Evolutionary conservation across 495 filamentous ascomycete species (phyloP).

Genomic region (Penicillium cataractarum): DNA sequence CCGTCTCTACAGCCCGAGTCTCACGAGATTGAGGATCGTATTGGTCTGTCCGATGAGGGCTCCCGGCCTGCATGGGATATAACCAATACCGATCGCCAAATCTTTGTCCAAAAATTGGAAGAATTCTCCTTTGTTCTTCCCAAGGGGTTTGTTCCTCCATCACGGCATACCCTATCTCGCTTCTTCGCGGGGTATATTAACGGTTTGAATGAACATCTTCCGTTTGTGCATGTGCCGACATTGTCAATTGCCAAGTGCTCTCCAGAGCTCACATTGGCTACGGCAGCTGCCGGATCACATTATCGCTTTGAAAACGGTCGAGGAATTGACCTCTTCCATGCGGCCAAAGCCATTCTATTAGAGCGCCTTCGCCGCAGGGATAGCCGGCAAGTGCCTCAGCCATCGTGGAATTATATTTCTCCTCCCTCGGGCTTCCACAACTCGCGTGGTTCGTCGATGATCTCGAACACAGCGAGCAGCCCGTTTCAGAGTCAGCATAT

Average conservation of each 20-base stretch:
- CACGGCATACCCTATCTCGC: conserved; percentile 49
- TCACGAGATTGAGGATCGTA: conserved; percentile 58
- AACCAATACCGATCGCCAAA: conserved; percentile 62
- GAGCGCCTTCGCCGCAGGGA: conserved; percentile 52
- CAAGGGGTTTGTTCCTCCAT: conserved; percentile 63
- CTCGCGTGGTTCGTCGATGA: conserved; percentile 46
- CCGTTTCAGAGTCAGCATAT: conserved; percentile 44
- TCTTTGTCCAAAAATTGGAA: conserved; percentile 64
- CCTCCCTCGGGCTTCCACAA: conserved; percentile 42
- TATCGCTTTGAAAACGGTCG: conserved; percentile 68
- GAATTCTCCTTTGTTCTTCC: conserved; percentile 71
- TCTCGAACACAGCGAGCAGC: conserved; percentile 44
- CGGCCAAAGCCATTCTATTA: conserved; percentile 52
- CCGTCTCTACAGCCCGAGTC: conserved; percentile 69
- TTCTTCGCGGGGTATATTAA: conserved; percentile 56
- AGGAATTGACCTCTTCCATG: conserved; percentile 72
- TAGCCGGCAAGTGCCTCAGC: conserved; percentile 47
- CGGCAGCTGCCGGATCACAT: conserved; percentile 53
- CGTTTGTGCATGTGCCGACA: conserved; percentile 54
- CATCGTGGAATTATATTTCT: conserved; percentile 49
- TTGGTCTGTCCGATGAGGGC: conserved; percentile 48
- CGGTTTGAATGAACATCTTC: conserved; percentile 52
- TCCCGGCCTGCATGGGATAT: conserved; percentile 65
- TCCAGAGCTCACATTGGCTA: conserved; percentile 50
- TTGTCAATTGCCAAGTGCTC: conserved; percentile 49